Conservation (phyloP, 2,329 filamentous ascomycete genomes). For the Venturia oleaginea region DNA sequence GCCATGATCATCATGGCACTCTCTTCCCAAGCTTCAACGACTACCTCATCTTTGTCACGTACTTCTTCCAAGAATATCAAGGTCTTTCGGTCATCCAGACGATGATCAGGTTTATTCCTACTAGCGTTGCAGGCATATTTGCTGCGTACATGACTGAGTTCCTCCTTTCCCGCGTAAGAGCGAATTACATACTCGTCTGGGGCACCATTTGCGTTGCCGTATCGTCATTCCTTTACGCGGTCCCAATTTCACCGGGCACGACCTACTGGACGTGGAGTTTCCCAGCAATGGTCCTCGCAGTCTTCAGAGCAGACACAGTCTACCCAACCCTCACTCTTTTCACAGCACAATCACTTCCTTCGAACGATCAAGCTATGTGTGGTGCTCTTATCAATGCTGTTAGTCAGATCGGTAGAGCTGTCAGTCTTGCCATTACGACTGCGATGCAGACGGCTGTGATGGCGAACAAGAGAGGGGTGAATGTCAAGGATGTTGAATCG, state of each 20-base stretch:
- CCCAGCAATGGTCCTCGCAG: slow-evolving; percentile 55
- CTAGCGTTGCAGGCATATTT: slow-evolving; percentile 50
- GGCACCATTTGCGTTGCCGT: slow-evolving; percentile 7
- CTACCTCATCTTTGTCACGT: slow-evolving; percentile 58
- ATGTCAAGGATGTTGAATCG: slow-evolving; percentile 21
- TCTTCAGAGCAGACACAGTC: slow-evolving; percentile 57
- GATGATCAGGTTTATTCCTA: slow-evolving; percentile 59
- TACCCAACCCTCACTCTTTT: slow-evolving; percentile 59
- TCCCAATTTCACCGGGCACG: slow-evolving; percentile 51
- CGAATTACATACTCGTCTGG: slow-evolving; percentile 8
- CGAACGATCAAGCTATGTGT: slow-evolving; percentile 57
- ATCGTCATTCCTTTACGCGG: slow-evolving; percentile 43
- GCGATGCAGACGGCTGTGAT: slow-evolving; percentile 56
- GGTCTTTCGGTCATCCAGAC: slow-evolving; percentile 54
- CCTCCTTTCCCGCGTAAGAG: slow-evolving; percentile 11
- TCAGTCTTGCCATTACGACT: slow-evolving; percentile 57
- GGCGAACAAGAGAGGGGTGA: slow-evolving; percentile 36
- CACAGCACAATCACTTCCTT: slow-evolving; percentile 52
- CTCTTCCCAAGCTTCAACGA: slow-evolving; percentile 60
- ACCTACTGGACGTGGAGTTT: slow-evolving; percentile 61
- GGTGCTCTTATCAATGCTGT: slow-evolving; percentile 60
- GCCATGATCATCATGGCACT: slow-evolving; percentile 57
- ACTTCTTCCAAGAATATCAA: slow-evolving; percentile 61
- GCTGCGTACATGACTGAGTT: slow-evolving; percentile 42
- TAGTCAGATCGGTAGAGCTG: slow-evolving; percentile 54